phyloP scores from a whole-genome alignment of 2,329 filamentous ascomycete species.

The Ascochyta koolunga region DNA sequence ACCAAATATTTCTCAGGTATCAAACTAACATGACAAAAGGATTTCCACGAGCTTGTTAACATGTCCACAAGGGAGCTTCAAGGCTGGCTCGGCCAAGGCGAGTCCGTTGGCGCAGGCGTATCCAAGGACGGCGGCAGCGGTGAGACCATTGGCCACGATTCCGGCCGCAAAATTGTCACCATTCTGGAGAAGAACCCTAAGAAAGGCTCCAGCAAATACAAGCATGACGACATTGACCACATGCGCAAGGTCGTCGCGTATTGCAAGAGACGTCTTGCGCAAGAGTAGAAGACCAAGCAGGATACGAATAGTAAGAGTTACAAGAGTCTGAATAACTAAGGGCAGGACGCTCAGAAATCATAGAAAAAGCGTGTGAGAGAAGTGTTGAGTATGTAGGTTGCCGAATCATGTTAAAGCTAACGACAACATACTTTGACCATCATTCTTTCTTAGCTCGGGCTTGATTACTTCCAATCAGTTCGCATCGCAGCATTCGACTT shows the following conservation, averaged over 20 bases:
- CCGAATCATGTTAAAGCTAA: too few species aligned
- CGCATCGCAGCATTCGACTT: too few species aligned
- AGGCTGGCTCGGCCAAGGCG: slow-evolving; percentile 65
- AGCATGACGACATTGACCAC: slow-evolving; percentile 62
- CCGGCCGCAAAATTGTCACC: slow-evolving; percentile 67
- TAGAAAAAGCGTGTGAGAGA: slow-evolving; percentile 4
- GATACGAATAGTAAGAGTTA: slow-evolving; percentile 63
- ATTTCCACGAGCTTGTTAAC: slow-evolving; percentile 71
- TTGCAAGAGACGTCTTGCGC: slow-evolving; percentile 70
- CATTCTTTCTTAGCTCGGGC: too few species aligned
- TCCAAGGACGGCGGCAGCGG: slow-evolving; percentile 59
- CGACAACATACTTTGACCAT: too few species aligned
- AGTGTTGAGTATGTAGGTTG: too few species aligned
- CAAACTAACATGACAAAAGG: slow-evolving; percentile 42
- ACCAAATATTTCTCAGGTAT: background rate
- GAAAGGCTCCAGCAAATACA: slow-evolving; percentile 63
- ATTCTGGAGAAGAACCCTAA: slow-evolving; percentile 68
- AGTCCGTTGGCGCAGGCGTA: slow-evolving; percentile 66
- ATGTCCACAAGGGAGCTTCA: slow-evolving; percentile 67
- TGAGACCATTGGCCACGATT: slow-evolving; percentile 68
- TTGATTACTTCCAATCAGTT: too few species aligned
- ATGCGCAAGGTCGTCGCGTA: slow-evolving; percentile 70
- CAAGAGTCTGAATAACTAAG: slow-evolving; percentile 49
- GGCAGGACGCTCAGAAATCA: slow-evolving; percentile 45
- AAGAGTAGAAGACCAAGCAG: slow-evolving; percentile 64